phyloP scores from a whole-genome alignment of 768 basidiomycete genomes.

The Collybiopsis luxurians region DNA sequence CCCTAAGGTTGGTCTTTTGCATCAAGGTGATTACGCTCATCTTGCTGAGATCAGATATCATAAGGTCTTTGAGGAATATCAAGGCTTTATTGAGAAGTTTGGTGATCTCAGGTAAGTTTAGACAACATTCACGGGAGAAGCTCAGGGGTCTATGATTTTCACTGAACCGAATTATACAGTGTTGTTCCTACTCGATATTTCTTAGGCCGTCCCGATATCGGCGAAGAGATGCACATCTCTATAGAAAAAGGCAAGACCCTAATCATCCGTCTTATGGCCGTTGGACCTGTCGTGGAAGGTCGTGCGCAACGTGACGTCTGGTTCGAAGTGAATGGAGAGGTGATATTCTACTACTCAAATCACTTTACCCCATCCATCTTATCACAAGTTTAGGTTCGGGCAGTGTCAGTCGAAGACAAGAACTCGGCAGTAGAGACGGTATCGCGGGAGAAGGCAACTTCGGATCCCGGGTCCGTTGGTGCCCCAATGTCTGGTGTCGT shows the following conservation, averaged over 20 bases:
- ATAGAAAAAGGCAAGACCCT: slow-evolving; percentile 97
- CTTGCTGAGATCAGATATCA: not conserved
- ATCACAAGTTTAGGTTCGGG: slow-evolving; percentile 66
- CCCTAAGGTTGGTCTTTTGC: slow-evolving; percentile 66
- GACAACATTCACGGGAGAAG: not conserved
- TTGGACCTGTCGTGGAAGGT: slow-evolving; percentile 89
- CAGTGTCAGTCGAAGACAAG: slow-evolving; percentile 94
- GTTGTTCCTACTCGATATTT: slow-evolving; percentile 97
- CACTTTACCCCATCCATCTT: slow-evolving; percentile 9
- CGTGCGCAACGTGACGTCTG: slow-evolving; percentile 94
- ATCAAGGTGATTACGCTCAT: not conserved
- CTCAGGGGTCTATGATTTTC: not conserved
- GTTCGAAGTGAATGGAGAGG: slow-evolving; percentile 98
- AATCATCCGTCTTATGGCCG: slow-evolving; percentile 93
- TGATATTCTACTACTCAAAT: slow-evolving; percentile 26
- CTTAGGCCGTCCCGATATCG: slow-evolving; percentile 85
- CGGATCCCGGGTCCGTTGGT: slow-evolving; percentile 95
- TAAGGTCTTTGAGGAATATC: slow-evolving; percentile 96
- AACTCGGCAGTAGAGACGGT: slow-evolving; percentile 96
- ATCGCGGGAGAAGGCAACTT: slow-evolving; percentile 90
- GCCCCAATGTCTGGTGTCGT: slow-evolving; percentile 98
- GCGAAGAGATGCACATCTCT: slow-evolving; percentile 95
- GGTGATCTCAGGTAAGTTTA: slow-evolving; percentile 83
- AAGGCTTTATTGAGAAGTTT: slow-evolving; percentile 92
- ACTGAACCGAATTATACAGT: slow-evolving; percentile 37